Base-by-base conservation (phyloP, 768 basidiomycete genomes). In the Boletus rubroflammeus region DNA sequence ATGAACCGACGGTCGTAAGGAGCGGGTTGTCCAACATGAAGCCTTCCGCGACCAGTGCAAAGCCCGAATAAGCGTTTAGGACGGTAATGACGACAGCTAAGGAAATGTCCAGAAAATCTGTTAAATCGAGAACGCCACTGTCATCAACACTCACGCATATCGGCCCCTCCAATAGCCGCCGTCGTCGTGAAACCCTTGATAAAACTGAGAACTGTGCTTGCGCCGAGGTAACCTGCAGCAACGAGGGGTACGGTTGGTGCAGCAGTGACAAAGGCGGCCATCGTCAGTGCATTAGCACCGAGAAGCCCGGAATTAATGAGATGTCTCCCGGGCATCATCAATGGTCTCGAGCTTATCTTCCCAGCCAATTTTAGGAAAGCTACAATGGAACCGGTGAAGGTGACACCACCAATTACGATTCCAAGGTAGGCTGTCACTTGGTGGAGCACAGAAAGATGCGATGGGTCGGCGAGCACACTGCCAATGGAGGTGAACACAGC, bases 1-100 rank as follows among this genome's bases (percentile, higher is more conserved):
- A 73, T 21, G 91, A 87, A 15, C 92, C 92, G 34, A 94, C 82
- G 0, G 88, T 89, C 2, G 89, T 90, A 42, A 93, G 73, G 11
- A 93, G 77, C 15, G 90, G 82, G 64, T 93, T 93, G 62, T 93
- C 88, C 59, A 93, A 69, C 92, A 94, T 94, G 65, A 94, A 90
- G 7, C 90, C 92, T 78, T 94, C 92, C 3, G 92, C 92, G 17
- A 94, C 90, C 11, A 94, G 82, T 17, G 92, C 92, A 61, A 94
- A 92, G 21, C 92, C 92, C 56, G 88, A 90, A 71, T 93, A 94
- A 13, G 92, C 90, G 66, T 94, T 94, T 55, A 94, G 68, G 17
- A 94, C 92, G 6, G 91, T 93, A 44, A 94, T 93, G 5, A 94
- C 88, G 31, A 94, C 91, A 48, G 92, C 90, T 92, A 61, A 44